phyloP scores from a whole-genome alignment of 1,284 basidiomycete species.

The Naganishia albida region DNA sequence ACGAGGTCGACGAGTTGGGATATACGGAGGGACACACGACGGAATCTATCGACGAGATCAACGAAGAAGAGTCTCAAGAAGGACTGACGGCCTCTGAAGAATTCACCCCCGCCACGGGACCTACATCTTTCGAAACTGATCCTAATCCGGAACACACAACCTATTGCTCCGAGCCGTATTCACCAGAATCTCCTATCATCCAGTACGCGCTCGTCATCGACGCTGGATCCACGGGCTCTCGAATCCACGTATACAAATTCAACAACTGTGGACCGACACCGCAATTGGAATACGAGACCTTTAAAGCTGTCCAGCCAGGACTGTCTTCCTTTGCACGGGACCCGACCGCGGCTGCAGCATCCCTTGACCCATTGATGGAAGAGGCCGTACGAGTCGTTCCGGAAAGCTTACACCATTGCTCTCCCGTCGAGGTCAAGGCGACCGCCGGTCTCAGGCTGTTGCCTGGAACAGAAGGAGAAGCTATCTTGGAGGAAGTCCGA shows the following conservation, averaged over 20 bases:
- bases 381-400: conserved; percentile 80
- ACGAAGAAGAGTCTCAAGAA: conserved; percentile 38
- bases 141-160: conserved; percentile 46
- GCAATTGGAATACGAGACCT: conserved; percentile 88
- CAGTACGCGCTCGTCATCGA: conserved; percentile 98
- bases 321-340: conserved; percentile 67
- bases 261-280: conserved; percentile 81
- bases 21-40: conserved; percentile 9
- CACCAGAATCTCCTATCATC: conserved; percentile 61
- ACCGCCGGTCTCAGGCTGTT: conserved; percentile 88
- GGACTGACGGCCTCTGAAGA: conserved; percentile 28
- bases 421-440: conserved; percentile 90
- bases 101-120: conserved; percentile 36
- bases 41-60: conserved; percentile 37
- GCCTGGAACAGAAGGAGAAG: conserved; percentile 65
- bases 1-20: conserved; percentile 2
- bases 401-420: conserved; percentile 66
- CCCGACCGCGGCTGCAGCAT: conserved; percentile 72
- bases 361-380: conserved; percentile 77
- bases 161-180: conserved; percentile 64
- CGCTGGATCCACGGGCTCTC: conserved; percentile 93
- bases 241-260: conserved; percentile 98
- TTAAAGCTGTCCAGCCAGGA: conserved; percentile 80
- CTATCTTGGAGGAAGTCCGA: conserved; percentile 78
- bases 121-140: conserved; percentile 52